A percentile compares a stretch with the other conserved stretches of the same genome.
Evolutionary conservation across 305 asterid genomes (phyloP).

Genomic region (Petunia hybrid): DNA sequence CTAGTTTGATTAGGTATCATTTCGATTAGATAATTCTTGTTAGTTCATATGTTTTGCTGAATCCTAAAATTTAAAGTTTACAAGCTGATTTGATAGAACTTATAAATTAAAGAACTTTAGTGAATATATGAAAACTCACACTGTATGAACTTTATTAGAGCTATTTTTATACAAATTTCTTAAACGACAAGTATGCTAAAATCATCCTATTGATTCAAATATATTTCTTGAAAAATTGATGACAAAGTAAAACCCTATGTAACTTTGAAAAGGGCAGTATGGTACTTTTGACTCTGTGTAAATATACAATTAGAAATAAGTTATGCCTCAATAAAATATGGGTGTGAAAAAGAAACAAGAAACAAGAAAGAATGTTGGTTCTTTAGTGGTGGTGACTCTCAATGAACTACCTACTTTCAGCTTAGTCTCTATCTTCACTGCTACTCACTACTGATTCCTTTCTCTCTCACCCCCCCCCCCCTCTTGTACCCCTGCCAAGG

Average conservation of each 20-base stretch:
- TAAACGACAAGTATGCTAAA: no score
- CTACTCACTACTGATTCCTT: constrained; percentile 7
- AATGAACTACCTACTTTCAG: constrained; percentile 28
- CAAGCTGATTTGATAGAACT: no score
- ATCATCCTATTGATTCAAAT: no score
- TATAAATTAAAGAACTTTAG: no score
- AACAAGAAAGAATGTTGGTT: constrained; percentile 39
- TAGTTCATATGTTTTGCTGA: no score
- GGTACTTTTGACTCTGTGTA: neutral
- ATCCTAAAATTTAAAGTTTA: no score
- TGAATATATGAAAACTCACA: no score
- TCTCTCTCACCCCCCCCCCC: neutral
- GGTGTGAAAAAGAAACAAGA: neutral
- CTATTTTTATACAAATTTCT: no score
- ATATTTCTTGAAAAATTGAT: neutral
- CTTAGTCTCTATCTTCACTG: neutral
- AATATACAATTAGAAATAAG: neutral
- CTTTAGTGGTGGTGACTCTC: constrained; percentile 30
- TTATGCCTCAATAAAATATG: constrained; percentile 13
- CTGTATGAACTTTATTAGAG: no score
- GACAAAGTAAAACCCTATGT: neutral
- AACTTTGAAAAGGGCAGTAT: neutral
- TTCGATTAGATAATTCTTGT: no score
- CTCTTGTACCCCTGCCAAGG: neutral
- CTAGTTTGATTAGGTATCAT: no score